phyloP scores from a whole-genome alignment of 108 stramenopile species.

The Mediolabrus comicus region DNA sequence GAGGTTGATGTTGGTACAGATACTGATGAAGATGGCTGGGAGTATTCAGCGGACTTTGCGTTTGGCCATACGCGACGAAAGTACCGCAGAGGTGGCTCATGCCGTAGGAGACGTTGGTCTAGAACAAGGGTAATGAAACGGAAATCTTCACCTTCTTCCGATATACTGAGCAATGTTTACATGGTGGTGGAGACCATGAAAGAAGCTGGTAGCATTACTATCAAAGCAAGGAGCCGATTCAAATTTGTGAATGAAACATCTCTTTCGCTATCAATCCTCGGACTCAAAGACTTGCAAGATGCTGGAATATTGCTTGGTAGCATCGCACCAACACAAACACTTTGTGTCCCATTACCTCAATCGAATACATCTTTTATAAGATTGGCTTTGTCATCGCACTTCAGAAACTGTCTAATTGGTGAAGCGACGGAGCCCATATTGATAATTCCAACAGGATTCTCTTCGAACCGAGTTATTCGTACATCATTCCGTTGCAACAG shows the following conservation, averaged over 20 bases:
- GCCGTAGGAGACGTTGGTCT: constrained; percentile 73
- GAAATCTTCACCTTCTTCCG: not conserved
- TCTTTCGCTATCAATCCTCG: constrained; percentile 51
- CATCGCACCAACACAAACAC: constrained; percentile 31
- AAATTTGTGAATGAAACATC: constrained; percentile 55
- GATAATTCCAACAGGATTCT: constrained; percentile 72
- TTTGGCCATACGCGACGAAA: constrained; percentile 53
- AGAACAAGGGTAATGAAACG: constrained; percentile 68
- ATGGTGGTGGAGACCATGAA: constrained; percentile 8
- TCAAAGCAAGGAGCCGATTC: constrained; percentile 60
- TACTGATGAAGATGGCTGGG: constrained; percentile 83
- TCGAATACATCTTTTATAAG: constrained; percentile 62
- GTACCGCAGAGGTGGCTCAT: constrained; percentile 65
- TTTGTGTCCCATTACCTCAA: constrained; percentile 58
- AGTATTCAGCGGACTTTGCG: constrained; percentile 75
- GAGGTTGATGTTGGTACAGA: constrained; percentile 61
- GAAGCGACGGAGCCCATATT: constrained; percentile 44
- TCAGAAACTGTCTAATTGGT: constrained; percentile 32
- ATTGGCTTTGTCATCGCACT: constrained; percentile 46
- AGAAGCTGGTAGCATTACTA: constrained; percentile 49
- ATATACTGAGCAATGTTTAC: not conserved
- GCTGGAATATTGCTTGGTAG: constrained; percentile 49
- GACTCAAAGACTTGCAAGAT: constrained; percentile 59
- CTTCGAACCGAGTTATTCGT: constrained; percentile 50
- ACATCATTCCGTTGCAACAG: constrained; percentile 48